A percentile compares a stretch with the other conserved stretches of the same genome.
Evolutionary conservation across 1,284 basidiomycete species (phyloP).

Genomic region (Cutaneotrichosporon sp.): DNA sequence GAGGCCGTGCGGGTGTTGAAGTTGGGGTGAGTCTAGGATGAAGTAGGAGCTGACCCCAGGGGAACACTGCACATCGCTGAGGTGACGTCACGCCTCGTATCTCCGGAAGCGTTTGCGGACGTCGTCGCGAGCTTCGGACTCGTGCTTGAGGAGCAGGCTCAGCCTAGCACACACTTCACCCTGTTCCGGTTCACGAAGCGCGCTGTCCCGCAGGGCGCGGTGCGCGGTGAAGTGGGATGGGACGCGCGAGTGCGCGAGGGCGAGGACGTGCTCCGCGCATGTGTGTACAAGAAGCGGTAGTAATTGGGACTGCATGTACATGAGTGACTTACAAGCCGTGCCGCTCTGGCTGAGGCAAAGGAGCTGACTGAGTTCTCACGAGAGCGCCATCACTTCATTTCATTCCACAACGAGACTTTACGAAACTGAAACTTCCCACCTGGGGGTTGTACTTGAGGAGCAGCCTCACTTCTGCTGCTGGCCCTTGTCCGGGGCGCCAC

Average conservation of each 20-base stretch:
- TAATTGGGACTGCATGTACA: neutral
- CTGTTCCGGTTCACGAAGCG: conserved; percentile 80
- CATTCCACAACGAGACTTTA: too few relatives aligned
- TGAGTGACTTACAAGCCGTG: neutral
- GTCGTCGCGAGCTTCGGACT: conserved; percentile 78
- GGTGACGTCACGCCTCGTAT: conserved; percentile 83
- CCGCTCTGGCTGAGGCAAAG: neutral
- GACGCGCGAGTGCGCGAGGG: conserved; percentile 63
- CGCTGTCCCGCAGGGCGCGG: conserved; percentile 49
- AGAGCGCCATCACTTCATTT: too few relatives aligned
- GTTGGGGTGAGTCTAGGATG: conserved; percentile 62
- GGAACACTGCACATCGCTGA: conserved; percentile 91
- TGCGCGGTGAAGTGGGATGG: conserved; percentile 63
- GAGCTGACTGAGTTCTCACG: too few relatives aligned
- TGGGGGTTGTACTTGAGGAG: neutral
- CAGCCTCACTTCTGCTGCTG: neutral
- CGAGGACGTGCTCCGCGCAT: conserved; percentile 73
- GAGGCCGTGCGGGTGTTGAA: conserved; percentile 87
- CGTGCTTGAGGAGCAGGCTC: conserved; percentile 44
- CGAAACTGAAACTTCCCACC: neutral
- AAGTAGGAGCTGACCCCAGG: conserved; percentile 53
- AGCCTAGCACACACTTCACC: conserved; percentile 82
- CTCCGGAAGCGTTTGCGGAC: conserved; percentile 70
- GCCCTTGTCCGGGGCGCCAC: neutral
- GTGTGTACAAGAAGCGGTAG: conserved; percentile 94